These are phyloP conservation scores for Dactylella cylindrospora DNA, from an alignment of 2,329 filamentous ascomycete genomes.

Conservation along the genomic window DNA sequence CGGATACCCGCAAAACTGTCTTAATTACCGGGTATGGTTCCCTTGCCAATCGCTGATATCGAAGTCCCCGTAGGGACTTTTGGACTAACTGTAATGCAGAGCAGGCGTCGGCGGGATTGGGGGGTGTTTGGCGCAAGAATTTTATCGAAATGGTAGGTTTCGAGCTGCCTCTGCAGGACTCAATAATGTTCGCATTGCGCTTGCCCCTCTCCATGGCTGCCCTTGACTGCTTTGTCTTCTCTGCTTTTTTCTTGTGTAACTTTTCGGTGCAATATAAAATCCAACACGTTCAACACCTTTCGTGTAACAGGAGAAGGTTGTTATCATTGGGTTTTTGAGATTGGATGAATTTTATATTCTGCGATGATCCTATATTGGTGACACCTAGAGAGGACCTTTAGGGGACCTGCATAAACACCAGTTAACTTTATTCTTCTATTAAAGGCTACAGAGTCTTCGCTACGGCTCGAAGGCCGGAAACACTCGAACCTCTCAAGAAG, in stretches of 20 bases:
- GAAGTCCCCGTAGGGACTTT: neutral
- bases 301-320: too few species aligned
- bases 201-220: too few species aligned
- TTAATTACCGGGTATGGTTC: slow-evolving; percentile 57
- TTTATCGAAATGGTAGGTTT: slow-evolving; percentile 57
- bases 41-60: neutral
- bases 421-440: too few species aligned
- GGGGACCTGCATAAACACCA: too few species aligned
- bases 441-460: slow-evolving; percentile 61
- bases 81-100: slow-evolving; percentile 50
- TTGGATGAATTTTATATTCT: neutral
- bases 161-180: neutral
- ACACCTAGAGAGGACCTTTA: too few species aligned
- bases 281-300: slow-evolving; percentile 20
- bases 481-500: slow-evolving; percentile 56
- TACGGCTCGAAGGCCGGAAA: slow-evolving; percentile 58
- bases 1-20: slow-evolving; percentile 53
- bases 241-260: neutral
- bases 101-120: slow-evolving; percentile 64
- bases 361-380: too few species aligned
- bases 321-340: neutral
- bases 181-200: too few species aligned
- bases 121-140: slow-evolving; percentile 59
- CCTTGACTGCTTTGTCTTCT: too few species aligned
- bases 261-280: neutral